A percentile compares a stretch with the other conserved stretches of the same genome.
Evolutionary conservation across 1,284 basidiomycete species (phyloP).

Genomic region (Sphaerobolus stellatus): DNA sequence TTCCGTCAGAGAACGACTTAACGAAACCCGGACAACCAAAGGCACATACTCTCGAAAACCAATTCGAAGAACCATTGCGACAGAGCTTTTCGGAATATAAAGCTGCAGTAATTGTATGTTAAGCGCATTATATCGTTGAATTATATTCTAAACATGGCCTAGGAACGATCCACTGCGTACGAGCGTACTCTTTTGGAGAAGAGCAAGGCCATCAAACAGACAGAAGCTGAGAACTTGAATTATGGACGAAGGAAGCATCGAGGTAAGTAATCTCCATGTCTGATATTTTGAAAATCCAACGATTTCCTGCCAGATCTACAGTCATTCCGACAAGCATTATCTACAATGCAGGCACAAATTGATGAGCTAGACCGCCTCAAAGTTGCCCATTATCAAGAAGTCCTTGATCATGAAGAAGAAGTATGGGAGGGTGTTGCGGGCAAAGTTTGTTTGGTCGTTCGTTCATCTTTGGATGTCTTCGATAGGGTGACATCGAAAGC

Average conservation of each 20-base stretch:
- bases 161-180: slow-evolving; percentile 80
- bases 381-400: slow-evolving; percentile 79
- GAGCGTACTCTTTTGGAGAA: slow-evolving; percentile 79
- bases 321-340: slow-evolving; percentile 80
- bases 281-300: not conserved
- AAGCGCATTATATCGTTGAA: not conserved
- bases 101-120: slow-evolving; percentile 64
- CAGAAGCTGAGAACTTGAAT: slow-evolving; percentile 87
- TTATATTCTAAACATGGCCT: slow-evolving; percentile 17
- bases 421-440: slow-evolving; percentile 88
- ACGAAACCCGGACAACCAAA: slow-evolving; percentile 41
- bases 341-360: slow-evolving; percentile 84
- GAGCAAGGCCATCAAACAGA: slow-evolving; percentile 82
- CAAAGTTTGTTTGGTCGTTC: slow-evolving; percentile 75
- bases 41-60: slow-evolving; percentile 85
- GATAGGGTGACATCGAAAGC: slow-evolving; percentile 88
- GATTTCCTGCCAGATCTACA: slow-evolving; percentile 64
- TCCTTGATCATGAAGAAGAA: slow-evolving; percentile 90
- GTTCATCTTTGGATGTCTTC: slow-evolving; percentile 79
- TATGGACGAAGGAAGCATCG: slow-evolving; percentile 65
- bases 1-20: not conserved
- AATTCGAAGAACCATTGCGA: slow-evolving; percentile 86
- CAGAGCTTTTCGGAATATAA: slow-evolving; percentile 84
- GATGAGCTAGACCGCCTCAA: slow-evolving; percentile 85
- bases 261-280: slow-evolving; percentile 50